Percentiles rank a stretch among this genome's conserved stretches.
phyloP scores from a whole-genome alignment of 106 monocot genomes.

The Allium cepa region DNA sequence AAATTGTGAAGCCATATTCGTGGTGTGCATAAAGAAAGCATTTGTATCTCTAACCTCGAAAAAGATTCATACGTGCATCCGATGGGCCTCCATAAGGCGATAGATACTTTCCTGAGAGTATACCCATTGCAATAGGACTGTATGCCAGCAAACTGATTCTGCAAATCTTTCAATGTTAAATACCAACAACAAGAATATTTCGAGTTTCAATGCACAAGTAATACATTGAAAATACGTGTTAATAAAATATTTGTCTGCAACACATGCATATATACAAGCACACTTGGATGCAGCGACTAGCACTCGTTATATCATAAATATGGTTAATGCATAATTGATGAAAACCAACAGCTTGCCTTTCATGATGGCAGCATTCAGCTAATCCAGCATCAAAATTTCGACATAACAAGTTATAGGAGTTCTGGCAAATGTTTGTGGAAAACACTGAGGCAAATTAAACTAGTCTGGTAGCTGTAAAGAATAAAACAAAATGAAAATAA shows the following conservation, averaged over 20 bases:
- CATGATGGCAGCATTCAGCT: slow-evolving; percentile 98
- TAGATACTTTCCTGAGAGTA: slow-evolving; percentile 93
- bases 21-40: not conserved
- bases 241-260: not conserved
- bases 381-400: slow-evolving; percentile 83
- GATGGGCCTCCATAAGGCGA: slow-evolving; percentile 47
- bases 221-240: no score
- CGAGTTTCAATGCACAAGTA: no score
- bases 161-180: not conserved
- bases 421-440: slow-evolving; percentile 21
- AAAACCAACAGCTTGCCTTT: slow-evolving; percentile 40
- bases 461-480: no score
- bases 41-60: slow-evolving; percentile 33
- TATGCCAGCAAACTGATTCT: slow-evolving; percentile 85
- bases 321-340: not conserved
- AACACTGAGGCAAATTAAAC: not conserved
- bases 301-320: no score
- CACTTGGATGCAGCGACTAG: no score
- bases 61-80: slow-evolving; percentile 85
- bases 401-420: slow-evolving; percentile 81
- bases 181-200: no score
- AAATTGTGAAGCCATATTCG: not conserved
- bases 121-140: slow-evolving; percentile 93
- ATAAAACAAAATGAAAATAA: not conserved
- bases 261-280: not conserved